Evolutionary conservation across 2,329 filamentous ascomycete species (phyloP).

Genomic region (Fusarium penzigii): DNA sequence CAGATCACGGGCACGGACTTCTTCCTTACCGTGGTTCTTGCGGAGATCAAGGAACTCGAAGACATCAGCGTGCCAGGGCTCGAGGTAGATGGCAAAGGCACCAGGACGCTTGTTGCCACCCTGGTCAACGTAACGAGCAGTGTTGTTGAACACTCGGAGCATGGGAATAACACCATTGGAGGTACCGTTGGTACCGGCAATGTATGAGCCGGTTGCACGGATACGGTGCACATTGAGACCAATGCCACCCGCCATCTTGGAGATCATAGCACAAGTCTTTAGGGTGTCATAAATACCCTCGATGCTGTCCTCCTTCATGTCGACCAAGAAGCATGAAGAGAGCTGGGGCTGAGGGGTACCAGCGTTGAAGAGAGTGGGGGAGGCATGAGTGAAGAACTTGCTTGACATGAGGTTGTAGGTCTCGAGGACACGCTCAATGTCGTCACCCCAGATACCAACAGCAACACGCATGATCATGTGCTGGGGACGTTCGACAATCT

Average conservation of each 20-base stretch:
- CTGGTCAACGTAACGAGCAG: slow-evolving; percentile 96
- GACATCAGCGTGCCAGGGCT: slow-evolving; percentile 98
- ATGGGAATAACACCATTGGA: slow-evolving; percentile 97
- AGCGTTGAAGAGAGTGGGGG: slow-evolving; percentile 96
- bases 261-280: slow-evolving; percentile 99
- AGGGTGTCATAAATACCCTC: slow-evolving; percentile 99
- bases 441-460: slow-evolving; percentile 93
- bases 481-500: slow-evolving; percentile 95
- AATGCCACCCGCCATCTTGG: slow-evolving; percentile 98
- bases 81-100: slow-evolving; percentile 97
- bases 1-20: slow-evolving; percentile 92
- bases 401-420: slow-evolving; percentile 99
- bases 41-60: slow-evolving; percentile 97
- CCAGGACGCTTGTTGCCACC: slow-evolving; percentile 99
- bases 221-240: slow-evolving; percentile 96
- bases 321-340: slow-evolving; percentile 97
- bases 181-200: slow-evolving; percentile 95
- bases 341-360: slow-evolving; percentile 93
- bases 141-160: slow-evolving; percentile 99
- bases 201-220: slow-evolving; percentile 95
- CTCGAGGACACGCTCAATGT: slow-evolving; percentile 93
- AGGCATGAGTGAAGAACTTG: slow-evolving; percentile 98
- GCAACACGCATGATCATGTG: slow-evolving; percentile 99
- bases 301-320: slow-evolving; percentile 99
- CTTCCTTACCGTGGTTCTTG: slow-evolving; percentile 99